Base-by-base conservation (phyloP, 495 filamentous ascomycete genomes). In the Xylaria nigripes region DNA sequence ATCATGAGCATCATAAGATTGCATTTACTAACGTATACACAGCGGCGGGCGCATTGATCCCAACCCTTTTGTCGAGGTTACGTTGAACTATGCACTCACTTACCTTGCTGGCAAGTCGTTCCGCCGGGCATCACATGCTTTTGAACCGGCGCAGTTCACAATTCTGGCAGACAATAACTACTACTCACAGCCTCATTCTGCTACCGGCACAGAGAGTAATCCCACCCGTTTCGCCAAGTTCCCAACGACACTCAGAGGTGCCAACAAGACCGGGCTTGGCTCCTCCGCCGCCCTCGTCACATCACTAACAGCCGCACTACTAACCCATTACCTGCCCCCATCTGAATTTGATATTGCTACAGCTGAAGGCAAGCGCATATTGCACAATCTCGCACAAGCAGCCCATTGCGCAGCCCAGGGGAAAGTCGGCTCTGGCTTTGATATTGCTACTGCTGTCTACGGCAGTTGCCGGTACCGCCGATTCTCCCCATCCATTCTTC, bases 101-200 rank as follows among this genome's bases (percentile, higher is more conserved):
- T 96, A 96, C 74, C 76, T 87, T 60, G 67, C 75, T 50, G 59
- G 65, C 21, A 76, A 81, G 55, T 79, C 81, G 54, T 74, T 78
- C 45, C 67, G 76, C 45, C 67, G 72, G 51, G 69, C 74, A 58
- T 73, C 75, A 6, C 72, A 79, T 55, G 71, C 74, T 38, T 82
- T 94, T 55, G 76, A 77, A 19, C 82, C 89, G 0, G 68, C 86
- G 18, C 79, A 77, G 12, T 80, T 97, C 61, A 93, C 89, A 47
- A 93, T 98, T 69, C 77, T 96, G 19, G 93, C 94, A 24, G 90
- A 96, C 71, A 88, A 86, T 61, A 89, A 95, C 74, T 98, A 98
- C 77, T 97, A 98, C 73, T 96, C 93, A 2, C 85, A 89, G 36
- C 74, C 83, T 23, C 61, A 72, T 34, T 49, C 62, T 18, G 21